Base-by-base conservation (phyloP, 1,284 basidiomycete species). In the Boletus sp. region DNA sequence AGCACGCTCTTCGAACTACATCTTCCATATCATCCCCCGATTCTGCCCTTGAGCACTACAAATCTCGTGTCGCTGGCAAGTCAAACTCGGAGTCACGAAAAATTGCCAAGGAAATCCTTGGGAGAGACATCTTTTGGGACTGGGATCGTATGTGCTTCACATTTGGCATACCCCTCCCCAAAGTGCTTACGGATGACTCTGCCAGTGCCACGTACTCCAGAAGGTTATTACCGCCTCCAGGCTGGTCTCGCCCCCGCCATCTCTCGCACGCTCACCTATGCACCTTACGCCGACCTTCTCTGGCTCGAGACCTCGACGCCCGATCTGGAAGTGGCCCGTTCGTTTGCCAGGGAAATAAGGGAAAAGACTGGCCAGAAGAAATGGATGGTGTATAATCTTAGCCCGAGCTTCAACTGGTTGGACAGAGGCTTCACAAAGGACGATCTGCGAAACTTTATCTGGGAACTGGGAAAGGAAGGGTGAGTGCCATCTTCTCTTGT, bases 351-450 rank as follows among this genome's bases (percentile, higher is more conserved):
- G 53, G 84, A 85, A 71, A 92, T 97, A 67, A 82, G 90, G 61
- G 83, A 85, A 65, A 82, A 82, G 71, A 84, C 70, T 2, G 71
- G 72, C 47, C 67, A 74, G 44, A 71, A 61, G 58, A 88, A 85
- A 67, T 88, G 88, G 89, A 86, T 97, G 68, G 94, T 96, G n/a
- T 97, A 97, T 74, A 97, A 97, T 75, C 79, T 97, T 63, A 94
- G 92, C 70, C 95, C 94, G 6, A 94, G 91, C 71, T 97, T 97
- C 82, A 96, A 97, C 76, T 97, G 95, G 95, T 81, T 85, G 31
- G 85, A 83, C 16, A 89, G 92, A 70, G 94, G 94, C 21, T 95
- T 92, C 77, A 84, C 82, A 51, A 88, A 93, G 66, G 78, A 80
- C 9, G 88, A 89, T 64, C 77, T 97, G 72, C 93, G 91, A 81